Conservation (phyloP, 2,329 filamentous ascomycete genomes). For the Calonectria hawksworthii region DNA sequence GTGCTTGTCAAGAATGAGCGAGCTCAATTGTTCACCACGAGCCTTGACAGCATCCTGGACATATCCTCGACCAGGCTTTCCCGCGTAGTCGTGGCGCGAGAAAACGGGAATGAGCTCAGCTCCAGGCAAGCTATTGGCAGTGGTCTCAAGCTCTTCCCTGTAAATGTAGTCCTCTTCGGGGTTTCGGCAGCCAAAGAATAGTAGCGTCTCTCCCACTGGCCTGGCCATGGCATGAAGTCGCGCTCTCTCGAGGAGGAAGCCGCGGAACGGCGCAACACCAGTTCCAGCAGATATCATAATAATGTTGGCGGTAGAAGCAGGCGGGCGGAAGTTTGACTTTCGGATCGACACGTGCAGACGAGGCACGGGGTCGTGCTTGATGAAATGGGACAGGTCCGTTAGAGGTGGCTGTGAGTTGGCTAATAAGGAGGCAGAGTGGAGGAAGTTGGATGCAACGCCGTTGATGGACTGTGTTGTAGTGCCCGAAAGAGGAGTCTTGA, state of each 20-base stretch:
- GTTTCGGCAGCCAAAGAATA: constrained; percentile 72
- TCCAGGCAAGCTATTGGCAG: not conserved
- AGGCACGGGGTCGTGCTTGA: constrained; percentile 43
- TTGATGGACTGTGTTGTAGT: constrained; percentile 27
- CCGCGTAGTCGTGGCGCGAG: constrained; percentile 9
- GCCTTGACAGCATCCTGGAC: constrained; percentile 14
- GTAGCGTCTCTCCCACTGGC: constrained; percentile 38
- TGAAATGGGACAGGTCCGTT: not conserved
- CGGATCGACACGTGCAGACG: not conserved
- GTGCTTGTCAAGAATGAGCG: constrained; percentile 3
- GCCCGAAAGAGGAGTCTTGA: constrained; percentile 30
- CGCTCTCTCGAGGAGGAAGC: constrained; percentile 44
- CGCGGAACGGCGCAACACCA: constrained; percentile 59
- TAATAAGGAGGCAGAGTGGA: constrained; percentile 32
- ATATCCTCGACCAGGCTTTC: constrained; percentile 13
- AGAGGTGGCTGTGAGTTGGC: constrained; percentile 4
- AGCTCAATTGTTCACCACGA: not conserved
- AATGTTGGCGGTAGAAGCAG: constrained; percentile 56
- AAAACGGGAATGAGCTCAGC: constrained; percentile 1
- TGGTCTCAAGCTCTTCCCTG: constrained; percentile 36
- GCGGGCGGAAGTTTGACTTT: constrained; percentile 59
- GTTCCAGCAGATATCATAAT: constrained; percentile 67
- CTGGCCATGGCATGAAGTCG: constrained; percentile 33
- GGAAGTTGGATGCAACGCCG: constrained; percentile 44
- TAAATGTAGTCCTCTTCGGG: constrained; percentile 69